Evolutionary conservation across 305 asterid genomes (phyloP), one percentile per base, ranked within the genome.

Genomic region (Plantago lanceolata): DNA sequence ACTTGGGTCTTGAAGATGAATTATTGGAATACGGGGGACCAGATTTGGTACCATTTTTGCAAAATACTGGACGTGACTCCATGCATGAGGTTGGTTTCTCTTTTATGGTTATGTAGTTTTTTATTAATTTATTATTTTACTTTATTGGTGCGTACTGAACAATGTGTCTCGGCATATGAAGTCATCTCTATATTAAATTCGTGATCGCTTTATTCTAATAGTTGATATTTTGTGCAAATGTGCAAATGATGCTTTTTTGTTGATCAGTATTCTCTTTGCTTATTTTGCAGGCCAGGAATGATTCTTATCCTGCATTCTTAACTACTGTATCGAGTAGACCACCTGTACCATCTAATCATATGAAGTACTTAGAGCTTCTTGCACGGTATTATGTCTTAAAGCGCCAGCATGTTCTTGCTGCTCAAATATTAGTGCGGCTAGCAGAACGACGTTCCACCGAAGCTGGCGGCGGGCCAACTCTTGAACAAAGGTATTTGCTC

Each of bases 41-140:
- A n/a, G 99, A 89, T 73, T 77, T 93, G 90, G 96, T 93, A 63
- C 95, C 81, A 63, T 93, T 85, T 83, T 79, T 93, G 81, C 97
- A 86, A 81, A 87, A 78, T 78, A 88, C 90, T 68, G 94, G 91
- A 29, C 90, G 91, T 57, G 95, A 93, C 58, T 76, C 87, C 43
- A 19, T 63, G 28, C 80, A 80, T 50, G 96, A 85, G 96, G 99
- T 93, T 60, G 81, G 18, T 49, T 71, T 52, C 11, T 52, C 40
- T 66, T 14, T n/a, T 65, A 40, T 43, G 19, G 13, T 58, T 51
- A 15, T 58, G 43, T 48, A 62, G 71, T 54, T 66, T 70, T 56
- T 61, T 43, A 18, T 61, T 69, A 56, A 43, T 47, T 45, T 63
- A 54, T n/a, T 64, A 55, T 45, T 18, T 12, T 33, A 40, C 60